Conservation (phyloP, 371 early-diverging fungal genomes). For the Circinella umbellata region DNA sequence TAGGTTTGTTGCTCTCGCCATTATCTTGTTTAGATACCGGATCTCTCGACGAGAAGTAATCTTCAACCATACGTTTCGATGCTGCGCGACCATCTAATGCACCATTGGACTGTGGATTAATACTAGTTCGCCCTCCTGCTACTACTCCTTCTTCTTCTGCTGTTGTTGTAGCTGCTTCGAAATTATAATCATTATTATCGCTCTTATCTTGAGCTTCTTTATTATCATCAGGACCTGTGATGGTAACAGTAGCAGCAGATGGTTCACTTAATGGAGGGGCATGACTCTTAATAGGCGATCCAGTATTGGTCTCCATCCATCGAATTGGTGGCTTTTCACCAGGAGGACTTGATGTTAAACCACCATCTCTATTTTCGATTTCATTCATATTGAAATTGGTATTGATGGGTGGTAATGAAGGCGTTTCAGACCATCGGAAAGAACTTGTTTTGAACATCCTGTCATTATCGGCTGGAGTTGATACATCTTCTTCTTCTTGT, state of each 20-base stretch:
- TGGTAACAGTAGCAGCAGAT: conserved; percentile 28
- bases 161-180: not conserved
- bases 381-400: conserved; percentile 18
- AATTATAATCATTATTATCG: not conserved
- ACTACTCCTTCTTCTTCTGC: not conserved
- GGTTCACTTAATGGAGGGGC: conserved; percentile 24
- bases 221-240: not conserved
- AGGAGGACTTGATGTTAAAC: not conserved
- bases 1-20: conserved; percentile 7
- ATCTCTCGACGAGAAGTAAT: conserved; percentile 36
- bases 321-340: conserved; percentile 27
- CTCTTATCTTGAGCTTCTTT: not conserved
- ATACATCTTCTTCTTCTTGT: no score
- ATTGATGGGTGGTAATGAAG: conserved; percentile 22
- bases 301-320: conserved; percentile 37
- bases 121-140: conserved; percentile 13
- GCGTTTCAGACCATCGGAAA: conserved; percentile 27
- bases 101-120: not conserved
- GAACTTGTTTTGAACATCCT: conserved; percentile 19
- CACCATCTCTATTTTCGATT: not conserved
- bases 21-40: not conserved
- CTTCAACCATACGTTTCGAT: conserved; percentile 47
- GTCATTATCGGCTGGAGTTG: not conserved
- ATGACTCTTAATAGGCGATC: conserved; percentile 34
- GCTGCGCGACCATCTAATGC: conserved; percentile 34